Conservation (phyloP, 805 yeast species). For the Ogataea pignaliae region DNA sequence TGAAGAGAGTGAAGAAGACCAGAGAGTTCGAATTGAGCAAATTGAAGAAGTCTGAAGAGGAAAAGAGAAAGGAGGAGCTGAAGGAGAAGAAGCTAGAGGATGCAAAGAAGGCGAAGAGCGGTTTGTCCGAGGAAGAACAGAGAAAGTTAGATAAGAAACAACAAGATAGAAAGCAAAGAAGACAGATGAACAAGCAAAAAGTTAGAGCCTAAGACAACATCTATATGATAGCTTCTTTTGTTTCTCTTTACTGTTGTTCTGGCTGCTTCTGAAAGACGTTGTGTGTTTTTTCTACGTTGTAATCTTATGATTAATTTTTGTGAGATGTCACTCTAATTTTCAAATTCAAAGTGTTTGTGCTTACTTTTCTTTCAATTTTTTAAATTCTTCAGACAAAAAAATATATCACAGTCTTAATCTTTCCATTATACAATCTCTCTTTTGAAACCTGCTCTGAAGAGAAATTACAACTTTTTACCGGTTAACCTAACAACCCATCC, state of each 20-base stretch:
- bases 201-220: slow-evolving; percentile 23
- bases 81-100: slow-evolving; percentile 69
- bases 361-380: too few species aligned
- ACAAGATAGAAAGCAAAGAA: slow-evolving; percentile 76
- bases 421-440: too few species aligned
- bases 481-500: slow-evolving; percentile 51
- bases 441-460: too few species aligned
- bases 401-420: too few species aligned
- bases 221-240: neutral
- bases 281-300: too few species aligned
- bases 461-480: slow-evolving; percentile 28
- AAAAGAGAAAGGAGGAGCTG: slow-evolving; percentile 58
- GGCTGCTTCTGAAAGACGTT: neutral
- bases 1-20: slow-evolving; percentile 69
- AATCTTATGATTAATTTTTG: too few species aligned
- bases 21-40: slow-evolving; percentile 73
- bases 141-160: slow-evolving; percentile 74
- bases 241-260: neutral
- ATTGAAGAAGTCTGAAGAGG: slow-evolving; percentile 65
- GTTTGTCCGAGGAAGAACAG: slow-evolving; percentile 72
- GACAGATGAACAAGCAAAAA: slow-evolving; percentile 60
- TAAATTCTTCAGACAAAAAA: too few species aligned
- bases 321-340: too few species aligned
- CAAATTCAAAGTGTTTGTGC: too few species aligned
- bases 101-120: slow-evolving; percentile 60